Evolutionary conservation across 2,329 filamentous ascomycete genomes (phyloP), one percentile per base, ranked within the genome.

Genomic region (Alternaria tenuissima): DNA sequence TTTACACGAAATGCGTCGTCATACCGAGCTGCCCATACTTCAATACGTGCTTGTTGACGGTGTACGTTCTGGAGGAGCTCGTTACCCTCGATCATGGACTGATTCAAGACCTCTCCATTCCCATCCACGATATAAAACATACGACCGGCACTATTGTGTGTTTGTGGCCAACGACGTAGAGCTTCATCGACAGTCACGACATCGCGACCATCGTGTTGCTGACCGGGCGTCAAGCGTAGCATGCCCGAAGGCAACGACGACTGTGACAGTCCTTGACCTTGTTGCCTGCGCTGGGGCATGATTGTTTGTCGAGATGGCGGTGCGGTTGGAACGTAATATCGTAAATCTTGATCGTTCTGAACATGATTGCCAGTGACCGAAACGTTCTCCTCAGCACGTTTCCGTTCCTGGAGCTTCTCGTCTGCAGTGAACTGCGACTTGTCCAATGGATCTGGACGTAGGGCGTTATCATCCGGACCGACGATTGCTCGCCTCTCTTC

Each of bases 121-220:
- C 8, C 30, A 14, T 30, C 46, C 46, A 49, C 46, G 20, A 49
- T 49, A 49, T 49, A 49, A 22, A 22, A 20, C 30, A 49, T 36
- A 49, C 8, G 46, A 38, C 46, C 46, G 16, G 46, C 32, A 26
- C 46, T 49, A 36, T 49, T 49, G 46, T 49, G 32, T 16, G 34
- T 49, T 2, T 38, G 1, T 14, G 46, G 46, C 46, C 46, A 49
- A n/a, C 46, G 30, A 49, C 30, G 20, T 3, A 36, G 18, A 38
- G 46, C 46, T 36, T 38, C 30, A 18, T 49, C 20, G 30, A 34
- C 12, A 49, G 46, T 49, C 30, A 49, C 34, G 16, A 49, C 32
- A 7, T 38, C 46, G 14, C 46, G 46, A 26, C 46, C 46, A 49
- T 49, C 8, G 11, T 36, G n/a, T 14, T 49, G 46, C 22, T 49